These are phyloP conservation scores for Microbotryum silenes-acaulis DNA, from an alignment of 1,284 basidiomycete genomes.

Conservation along the genomic window DNA sequence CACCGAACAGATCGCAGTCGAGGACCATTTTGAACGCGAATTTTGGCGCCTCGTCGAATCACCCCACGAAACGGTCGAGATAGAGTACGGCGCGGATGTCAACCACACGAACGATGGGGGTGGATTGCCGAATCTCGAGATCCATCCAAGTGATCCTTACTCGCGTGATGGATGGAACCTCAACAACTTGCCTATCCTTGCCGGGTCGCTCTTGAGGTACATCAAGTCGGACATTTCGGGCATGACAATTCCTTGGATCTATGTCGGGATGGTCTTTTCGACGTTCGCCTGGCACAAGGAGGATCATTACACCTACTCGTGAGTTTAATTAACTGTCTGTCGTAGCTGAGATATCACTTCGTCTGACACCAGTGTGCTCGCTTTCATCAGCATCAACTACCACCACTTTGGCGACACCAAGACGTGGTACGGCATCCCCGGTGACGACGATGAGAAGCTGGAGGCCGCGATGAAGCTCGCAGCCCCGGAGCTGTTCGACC, in stretches of 20 bases:
- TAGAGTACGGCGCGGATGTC: conserved; percentile 98
- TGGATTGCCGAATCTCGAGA: conserved; percentile 89
- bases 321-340: not conserved
- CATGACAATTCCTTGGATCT: conserved; percentile 99
- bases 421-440: conserved; percentile 99
- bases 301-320: conserved; percentile 93
- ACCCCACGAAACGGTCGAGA: conserved; percentile 83
- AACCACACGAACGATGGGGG: conserved; percentile 96
- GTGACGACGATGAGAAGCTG: conserved; percentile 86
- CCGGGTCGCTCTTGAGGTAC: conserved; percentile 49
- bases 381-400: conserved; percentile 35
- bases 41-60: conserved; percentile 96
- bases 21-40: conserved; percentile 86
- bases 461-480: conserved; percentile 91
- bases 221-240: conserved; percentile 99
- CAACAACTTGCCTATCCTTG: conserved; percentile 64
- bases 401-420: conserved; percentile 96
- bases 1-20: conserved; percentile 31
- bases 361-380: not conserved
- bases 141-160: conserved; percentile 77
- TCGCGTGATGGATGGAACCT: conserved; percentile 94
- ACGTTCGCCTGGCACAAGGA: conserved; percentile 99
- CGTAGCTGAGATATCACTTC: not conserved
- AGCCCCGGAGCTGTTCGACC: conserved; percentile 97
- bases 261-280: conserved; percentile 98